Evolutionary conservation across 2,329 filamentous ascomycete species (phyloP), one percentile per base, ranked within the genome.

Genomic region (Diaporthe sp.): DNA sequence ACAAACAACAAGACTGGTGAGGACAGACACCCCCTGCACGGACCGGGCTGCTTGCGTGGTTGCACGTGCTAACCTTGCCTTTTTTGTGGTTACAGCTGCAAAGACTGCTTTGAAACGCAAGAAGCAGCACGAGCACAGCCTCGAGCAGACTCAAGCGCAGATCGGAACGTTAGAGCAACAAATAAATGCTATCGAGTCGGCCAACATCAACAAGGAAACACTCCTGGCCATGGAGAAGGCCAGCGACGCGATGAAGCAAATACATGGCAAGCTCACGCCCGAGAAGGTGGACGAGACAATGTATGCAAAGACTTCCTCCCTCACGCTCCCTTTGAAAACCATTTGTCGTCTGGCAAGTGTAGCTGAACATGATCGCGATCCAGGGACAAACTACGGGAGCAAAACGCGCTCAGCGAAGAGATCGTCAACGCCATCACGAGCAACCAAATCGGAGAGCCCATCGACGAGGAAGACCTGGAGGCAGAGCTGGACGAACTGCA

Each of bases 171-270:
- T 99, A 58, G 97, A 99, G 84, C 94, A 96, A 82, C 95, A 99
- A 84, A 97, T 98, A 82, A 97, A 97, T 84, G 93, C 94, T 75
- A 98, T 99, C 87, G 97, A 99, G 85, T 95, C 96, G 64, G 97
- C 97, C 76, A 99, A 98, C 84, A 98, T 99, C 88, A 99, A 99
- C 89, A 93, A 96, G 86, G 96, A 98, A 88, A 99, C 97, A 17
- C 88, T 98, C 77, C 91, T 93, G 78, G 96, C 96, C 10, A 98
- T 99, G 95, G 93, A 97, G 90, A 93, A 93, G 82, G 96, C 97
- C 15, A 92, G 94, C 78, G 87, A 92, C 76, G 97, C 96, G 47
- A 98, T 99, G 96, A 93, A 96, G 87, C 88, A 93, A 77, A 99
- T 99, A 80, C 95, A 98, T 83, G 93, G 92, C 80, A 94, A 94